A percentile compares a stretch with the other conserved stretches of the same genome.
Conservation (phyloP, 2,329 filamentous ascomycete genomes). For the Aspergillus brasiliensis region DNA sequence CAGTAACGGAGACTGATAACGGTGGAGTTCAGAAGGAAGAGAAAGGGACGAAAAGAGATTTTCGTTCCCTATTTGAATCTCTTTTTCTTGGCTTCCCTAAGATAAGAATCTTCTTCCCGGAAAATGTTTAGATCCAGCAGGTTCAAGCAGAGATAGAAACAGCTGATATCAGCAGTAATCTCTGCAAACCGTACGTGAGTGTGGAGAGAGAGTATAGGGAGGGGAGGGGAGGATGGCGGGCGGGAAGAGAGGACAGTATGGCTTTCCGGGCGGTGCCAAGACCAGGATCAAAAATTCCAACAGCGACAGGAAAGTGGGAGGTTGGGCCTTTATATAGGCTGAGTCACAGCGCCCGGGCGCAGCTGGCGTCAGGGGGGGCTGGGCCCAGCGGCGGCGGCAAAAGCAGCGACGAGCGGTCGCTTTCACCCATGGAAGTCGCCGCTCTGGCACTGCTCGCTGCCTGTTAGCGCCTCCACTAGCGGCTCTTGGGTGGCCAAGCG, state of each 20-base stretch:
- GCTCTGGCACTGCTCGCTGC: conserved; percentile 11
- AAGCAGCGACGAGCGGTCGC: conserved; percentile 36
- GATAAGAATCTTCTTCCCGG: conserved; percentile 25
- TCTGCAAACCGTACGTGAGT: conserved; percentile 20
- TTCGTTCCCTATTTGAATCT: conserved; percentile 11
- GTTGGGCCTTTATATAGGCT: conserved; percentile 45
- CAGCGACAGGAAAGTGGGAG: conserved; percentile 36
- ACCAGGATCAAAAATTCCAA: conserved; percentile 40
- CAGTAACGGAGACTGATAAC: conserved; percentile 24
- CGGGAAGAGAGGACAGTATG: conserved; percentile 33
- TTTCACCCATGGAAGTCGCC: conserved; percentile 31
- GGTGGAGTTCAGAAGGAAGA: not conserved
- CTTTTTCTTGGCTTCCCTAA: conserved; percentile 18
- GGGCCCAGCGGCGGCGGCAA: conserved; percentile 40
- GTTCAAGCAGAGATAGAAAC: conserved; percentile 13
- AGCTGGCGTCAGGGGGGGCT: conserved; percentile 38
- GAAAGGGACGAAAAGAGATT: conserved; percentile 10
- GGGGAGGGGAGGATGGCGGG: conserved; percentile 26
- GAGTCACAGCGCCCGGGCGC: conserved; percentile 32
- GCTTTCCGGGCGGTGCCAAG: conserved; percentile 44
- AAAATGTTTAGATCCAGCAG: conserved; percentile 15
- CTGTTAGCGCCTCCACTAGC: conserved; percentile 25
- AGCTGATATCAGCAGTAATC: conserved; percentile 17
- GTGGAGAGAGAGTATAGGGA: conserved; percentile 27
- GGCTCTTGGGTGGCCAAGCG: conserved; percentile 26